Conservation (phyloP, 805 yeast species). For the Phaffomyces antillensis region DNA sequence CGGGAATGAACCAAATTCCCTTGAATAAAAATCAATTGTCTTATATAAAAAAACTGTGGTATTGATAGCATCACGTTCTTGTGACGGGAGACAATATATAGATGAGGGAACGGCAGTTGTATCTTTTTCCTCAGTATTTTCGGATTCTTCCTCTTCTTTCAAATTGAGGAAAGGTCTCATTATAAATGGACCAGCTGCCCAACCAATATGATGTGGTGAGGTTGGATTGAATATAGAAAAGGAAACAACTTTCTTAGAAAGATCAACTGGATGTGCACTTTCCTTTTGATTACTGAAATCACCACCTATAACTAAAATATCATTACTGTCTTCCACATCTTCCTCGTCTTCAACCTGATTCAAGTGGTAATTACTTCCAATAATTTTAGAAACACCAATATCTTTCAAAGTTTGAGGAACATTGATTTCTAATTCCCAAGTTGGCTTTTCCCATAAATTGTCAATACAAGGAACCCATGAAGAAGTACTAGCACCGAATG, state of each 20-base stretch:
- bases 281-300: constrained; percentile 62
- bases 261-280: constrained; percentile 67
- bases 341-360: constrained; percentile 26
- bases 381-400: constrained; percentile 37
- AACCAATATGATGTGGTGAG: constrained; percentile 91
- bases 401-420: constrained; percentile 77
- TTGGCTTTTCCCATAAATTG: constrained; percentile 75
- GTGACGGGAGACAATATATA: constrained; percentile 58
- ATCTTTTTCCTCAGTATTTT: constrained; percentile 27
- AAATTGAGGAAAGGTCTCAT: constrained; percentile 46
- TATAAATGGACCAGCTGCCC: constrained; percentile 88
- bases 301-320: constrained; percentile 61
- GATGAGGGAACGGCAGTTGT: constrained; percentile 44
- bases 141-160: constrained; percentile 28
- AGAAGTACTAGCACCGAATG: constrained; percentile 73
- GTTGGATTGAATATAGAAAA: constrained; percentile 78
- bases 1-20: constrained; percentile 91
- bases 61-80: constrained; percentile 49
- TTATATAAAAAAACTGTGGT: constrained; percentile 69
- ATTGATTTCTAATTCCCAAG: constrained; percentile 88
- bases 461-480: constrained; percentile 99
- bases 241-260: constrained; percentile 63
- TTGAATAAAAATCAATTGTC: constrained; percentile 76
- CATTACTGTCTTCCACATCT: constrained; percentile 30
- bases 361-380: constrained; percentile 25